Base-by-base conservation (phyloP, 805 yeast species). In the Yamadazyma tumulicola region DNA sequence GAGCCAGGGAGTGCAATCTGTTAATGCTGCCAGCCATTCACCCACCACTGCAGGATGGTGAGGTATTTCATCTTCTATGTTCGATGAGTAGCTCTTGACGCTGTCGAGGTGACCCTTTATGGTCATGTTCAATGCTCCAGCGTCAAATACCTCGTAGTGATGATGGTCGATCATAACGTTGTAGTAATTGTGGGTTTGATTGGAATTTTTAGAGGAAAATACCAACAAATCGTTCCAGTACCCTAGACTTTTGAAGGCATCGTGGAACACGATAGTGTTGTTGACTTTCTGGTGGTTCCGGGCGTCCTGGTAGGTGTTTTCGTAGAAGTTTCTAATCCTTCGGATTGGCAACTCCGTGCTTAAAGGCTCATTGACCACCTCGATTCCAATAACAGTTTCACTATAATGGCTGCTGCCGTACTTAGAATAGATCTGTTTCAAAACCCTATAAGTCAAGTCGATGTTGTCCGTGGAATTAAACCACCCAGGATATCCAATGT, bases 21-120 rank as follows among this genome's bases (percentile, higher is more conserved):
- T 80, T 31, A 81, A 62, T 10, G 83, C 87, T n/a, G 79, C 86
- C 20, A 80, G 70, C 77, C 81, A 81, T 55, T 81, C 88, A 2
- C 88, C 89, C 26, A 78, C 74, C 6, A 81, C 65, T 4, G 77
- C 74, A 20, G 76, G 76, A 37, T 61, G 65, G 16, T 47, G 42
- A 18, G 64, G 65, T 25, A 59, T 54, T 33, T 69, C 69, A 25
- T 62, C 22, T 31, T 48, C 13, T 53, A 73, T 49, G 35, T 63
- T 40, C 41, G 57, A 31, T 16, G 61, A 43, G 52, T 57, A 51
- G 51, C 59, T 38, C 42, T 36, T 47, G 32, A 52, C 72, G 49
- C 40, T 57, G 43, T 36, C 39, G 37, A 49, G 57, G 52, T 41
- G 68, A 33, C 38, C 58, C 13, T 64, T 52, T 16, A 64, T 57